phyloP scores from a whole-genome alignment of 768 basidiomycete genomes.

The Hygrophorus russula region DNA sequence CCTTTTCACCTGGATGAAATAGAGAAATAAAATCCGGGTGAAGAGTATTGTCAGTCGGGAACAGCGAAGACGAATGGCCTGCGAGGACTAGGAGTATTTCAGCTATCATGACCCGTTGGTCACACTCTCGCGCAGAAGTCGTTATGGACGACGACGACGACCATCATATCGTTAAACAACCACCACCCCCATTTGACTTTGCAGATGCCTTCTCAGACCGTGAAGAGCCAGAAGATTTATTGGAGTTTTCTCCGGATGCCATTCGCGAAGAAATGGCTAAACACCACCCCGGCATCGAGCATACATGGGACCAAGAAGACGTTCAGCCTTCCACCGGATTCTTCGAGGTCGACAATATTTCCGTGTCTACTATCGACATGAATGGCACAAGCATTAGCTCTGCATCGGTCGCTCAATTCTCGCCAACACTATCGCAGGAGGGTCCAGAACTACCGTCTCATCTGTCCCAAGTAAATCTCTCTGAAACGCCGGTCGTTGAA shows the following conservation, averaged over 20 bases:
- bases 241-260: slow-evolving; percentile 48
- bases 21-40: slow-evolving; percentile 57
- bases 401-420: slow-evolving; percentile 16
- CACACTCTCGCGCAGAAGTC: neutral
- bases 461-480: neutral
- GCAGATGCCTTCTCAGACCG: slow-evolving; percentile 65
- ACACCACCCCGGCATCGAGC: slow-evolving; percentile 26
- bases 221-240: slow-evolving; percentile 35
- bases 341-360: slow-evolving; percentile 26
- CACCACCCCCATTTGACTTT: slow-evolving; percentile 25
- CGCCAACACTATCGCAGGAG: slow-evolving; percentile 26
- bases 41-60: slow-evolving; percentile 46
- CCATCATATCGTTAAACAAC: slow-evolving; percentile 10
- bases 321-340: slow-evolving; percentile 22
- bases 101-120: slow-evolving; percentile 61
- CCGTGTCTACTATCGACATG: slow-evolving; percentile 51
- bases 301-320: slow-evolving; percentile 22
- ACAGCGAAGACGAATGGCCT: slow-evolving; percentile 81
- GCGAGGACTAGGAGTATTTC: slow-evolving; percentile 81
- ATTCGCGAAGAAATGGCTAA: slow-evolving; percentile 53
- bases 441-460: slow-evolving; percentile 10
- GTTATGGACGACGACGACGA: neutral
- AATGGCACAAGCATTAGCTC: slow-evolving; percentile 19
- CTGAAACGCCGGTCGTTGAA: neutral
- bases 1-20: slow-evolving; percentile 82